Evolutionary conservation across 1,139 yeast species (phyloP), one percentile per base, ranked within the genome.

Genomic region (Lodderomyces elongisporus): DNA sequence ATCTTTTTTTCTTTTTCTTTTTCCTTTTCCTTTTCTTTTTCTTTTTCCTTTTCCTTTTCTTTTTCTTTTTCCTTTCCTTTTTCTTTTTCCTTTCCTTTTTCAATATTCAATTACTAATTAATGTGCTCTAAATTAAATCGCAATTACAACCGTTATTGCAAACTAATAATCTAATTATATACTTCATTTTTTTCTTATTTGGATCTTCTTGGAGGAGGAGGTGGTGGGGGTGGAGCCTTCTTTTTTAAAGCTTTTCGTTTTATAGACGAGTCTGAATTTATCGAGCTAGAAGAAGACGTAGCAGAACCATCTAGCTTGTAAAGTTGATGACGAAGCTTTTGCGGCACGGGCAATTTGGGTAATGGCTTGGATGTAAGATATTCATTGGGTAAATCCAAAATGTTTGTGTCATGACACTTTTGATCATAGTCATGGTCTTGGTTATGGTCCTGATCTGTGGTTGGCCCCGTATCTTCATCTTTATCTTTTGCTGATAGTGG

Each of bases 141-240:
- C n/a, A n/a, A n/a, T n/a, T n/a, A n/a, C n/a, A n/a, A n/a, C n/a
- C n/a, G n/a, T n/a, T n/a, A n/a, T n/a, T n/a, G n/a, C n/a, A n/a
- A n/a, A n/a, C n/a, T n/a, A n/a, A n/a, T n/a, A n/a, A n/a, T n/a
- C n/a, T n/a, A n/a, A n/a, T n/a, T n/a, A n/a, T n/a, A n/a, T n/a
- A n/a, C n/a, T n/a, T n/a, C n/a, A 20, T 20, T 20, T 20, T 20
- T 20, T 20, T 20, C 10, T 20, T 20, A 8, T 20, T 20, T 20
- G 22, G 10, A 20, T 20, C 7, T 20, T 10, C 41, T 36, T 24
- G 54, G 46, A 12, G 53, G 52, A 13, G 54, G 58, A 2, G 62
- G 59, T 5, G 71, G 71, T 2, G 73, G 72, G 1, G 71, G 69
- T 1, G 72, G 72, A 1, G 72, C 63, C 34, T 49, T 55, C 39